Evolutionary conservation across 192 early-diverging fungal species (phyloP), one percentile per base, ranked within the genome.

Genomic region (Umbelopsis sp.): DNA sequence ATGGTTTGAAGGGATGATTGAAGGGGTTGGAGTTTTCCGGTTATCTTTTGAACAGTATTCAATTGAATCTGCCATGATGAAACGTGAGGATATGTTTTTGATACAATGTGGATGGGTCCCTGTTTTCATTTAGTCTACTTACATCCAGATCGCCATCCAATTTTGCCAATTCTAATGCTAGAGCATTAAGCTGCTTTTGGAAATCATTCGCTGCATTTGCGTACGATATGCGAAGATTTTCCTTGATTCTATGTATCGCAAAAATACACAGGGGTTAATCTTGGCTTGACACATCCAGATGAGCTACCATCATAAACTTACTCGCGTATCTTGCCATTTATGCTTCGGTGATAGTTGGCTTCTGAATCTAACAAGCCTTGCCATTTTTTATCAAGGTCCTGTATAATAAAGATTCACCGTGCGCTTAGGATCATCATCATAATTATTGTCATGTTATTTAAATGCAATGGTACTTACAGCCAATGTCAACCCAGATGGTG

Each of bases 301-400:
- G n/a, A n/a, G n/a, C n/a, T n/a, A n/a, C n/a, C n/a, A n/a, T n/a
- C 36, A 38, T 11, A 26, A 9, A 68, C 85, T 76, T 85, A 91
- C 87, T 92, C 89, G 83, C 93, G 84, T 68, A 98, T 93, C 69
- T 92, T 92, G 66, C 84, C 83, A 75, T 95, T 96, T 70, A 98
- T 92, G 38, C 83, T 79, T 66, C 90, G 89, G 66, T 98, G 93
- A 71, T 94, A 87, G 54, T 80, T 79, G 8, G 89, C 92, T 80
- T 98, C 97, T 22, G 90, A 78, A 3, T 70, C 80, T 9, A 94
- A 81, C 26, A 95, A 87, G 53, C 76, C 78, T 36, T 85, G 80
- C 97, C 97, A 98, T 36, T 82, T 78, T 47, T 83, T 70, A 65
- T 95, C 92, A n/a, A 98, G 76, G 70, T 97, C 94, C 82, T 89